Evolutionary conservation across 495 filamentous ascomycete species (phyloP).

Genomic region (Schizothecium vesticola): DNA sequence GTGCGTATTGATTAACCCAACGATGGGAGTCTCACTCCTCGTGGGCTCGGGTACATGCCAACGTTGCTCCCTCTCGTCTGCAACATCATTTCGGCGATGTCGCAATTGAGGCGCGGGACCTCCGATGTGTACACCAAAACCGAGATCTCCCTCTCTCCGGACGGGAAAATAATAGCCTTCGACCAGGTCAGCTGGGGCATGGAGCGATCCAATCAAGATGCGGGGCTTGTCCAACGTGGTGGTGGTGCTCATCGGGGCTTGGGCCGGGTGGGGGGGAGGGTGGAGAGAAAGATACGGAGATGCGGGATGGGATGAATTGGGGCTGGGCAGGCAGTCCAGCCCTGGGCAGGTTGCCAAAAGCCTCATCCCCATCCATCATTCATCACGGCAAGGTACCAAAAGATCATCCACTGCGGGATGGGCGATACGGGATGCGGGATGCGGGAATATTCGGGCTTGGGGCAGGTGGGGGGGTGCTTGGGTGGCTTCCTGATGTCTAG

Average conservation of each 20-base stretch:
- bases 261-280: background rate
- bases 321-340: background rate
- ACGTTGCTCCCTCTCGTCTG: background rate
- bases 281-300: background rate
- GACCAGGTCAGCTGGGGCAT: constrained; percentile 3
- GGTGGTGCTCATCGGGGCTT: background rate
- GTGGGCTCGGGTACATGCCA: background rate
- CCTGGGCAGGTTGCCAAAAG: background rate
- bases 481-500: background rate
- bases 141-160: background rate
- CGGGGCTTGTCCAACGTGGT: constrained; percentile 8
- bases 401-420: background rate
- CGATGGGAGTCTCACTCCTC: background rate
- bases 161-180: background rate
- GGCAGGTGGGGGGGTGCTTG: background rate
- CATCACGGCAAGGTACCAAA: background rate
- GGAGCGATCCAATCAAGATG: constrained; percentile 6
- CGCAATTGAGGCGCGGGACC: background rate
- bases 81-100: background rate
- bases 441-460: background rate
- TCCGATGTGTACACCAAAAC: background rate
- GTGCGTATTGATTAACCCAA: background rate
- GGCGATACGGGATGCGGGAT: background rate
- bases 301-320: background rate
- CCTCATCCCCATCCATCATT: background rate